A percentile compares a stretch with the other conserved stretches of the same genome.
Evolutionary conservation across 2,329 filamentous ascomycete species (phyloP).

Genomic region (Dryadomyces quercivorus): DNA sequence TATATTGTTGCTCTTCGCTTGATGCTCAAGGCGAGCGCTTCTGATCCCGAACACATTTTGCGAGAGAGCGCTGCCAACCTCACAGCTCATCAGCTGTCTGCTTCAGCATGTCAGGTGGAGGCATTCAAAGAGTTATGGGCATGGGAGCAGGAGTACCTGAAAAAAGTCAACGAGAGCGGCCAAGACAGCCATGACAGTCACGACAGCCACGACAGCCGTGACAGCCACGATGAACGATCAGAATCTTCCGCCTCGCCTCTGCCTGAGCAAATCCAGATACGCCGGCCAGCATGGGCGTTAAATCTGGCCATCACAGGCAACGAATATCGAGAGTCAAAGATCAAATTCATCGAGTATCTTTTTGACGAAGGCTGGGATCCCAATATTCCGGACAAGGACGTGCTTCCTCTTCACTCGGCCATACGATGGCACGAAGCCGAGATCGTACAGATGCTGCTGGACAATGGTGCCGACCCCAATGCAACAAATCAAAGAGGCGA

Average conservation of each 20-base stretch:
- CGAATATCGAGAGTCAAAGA: neutral
- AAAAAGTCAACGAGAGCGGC: neutral
- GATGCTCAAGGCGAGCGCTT: neutral
- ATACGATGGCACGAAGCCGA: neutral
- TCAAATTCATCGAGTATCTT: slow-evolving; percentile 1
- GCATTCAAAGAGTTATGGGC: neutral
- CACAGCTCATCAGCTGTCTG: neutral
- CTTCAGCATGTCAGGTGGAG: neutral
- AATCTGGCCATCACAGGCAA: neutral
- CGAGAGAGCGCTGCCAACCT: neutral
- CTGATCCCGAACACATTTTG: neutral
- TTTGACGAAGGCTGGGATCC: neutral
- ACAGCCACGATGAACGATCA: neutral
- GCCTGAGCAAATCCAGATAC: neutral
- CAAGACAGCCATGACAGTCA: too few species aligned
- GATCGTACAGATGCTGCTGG: slow-evolving; percentile 1
- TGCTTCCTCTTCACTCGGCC: neutral
- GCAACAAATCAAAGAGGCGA: neutral
- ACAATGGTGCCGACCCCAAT: slow-evolving; percentile 3
- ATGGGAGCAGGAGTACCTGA: slow-evolving; percentile 1
- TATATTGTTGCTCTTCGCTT: neutral
- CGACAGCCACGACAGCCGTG: neutral
- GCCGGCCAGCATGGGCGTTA: neutral
- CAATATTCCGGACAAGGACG: neutral
- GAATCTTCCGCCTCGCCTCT: neutral